Evolutionary conservation across 768 basidiomycete species (phyloP).

Genomic region (Sistotremastrum niveocremeum): DNA sequence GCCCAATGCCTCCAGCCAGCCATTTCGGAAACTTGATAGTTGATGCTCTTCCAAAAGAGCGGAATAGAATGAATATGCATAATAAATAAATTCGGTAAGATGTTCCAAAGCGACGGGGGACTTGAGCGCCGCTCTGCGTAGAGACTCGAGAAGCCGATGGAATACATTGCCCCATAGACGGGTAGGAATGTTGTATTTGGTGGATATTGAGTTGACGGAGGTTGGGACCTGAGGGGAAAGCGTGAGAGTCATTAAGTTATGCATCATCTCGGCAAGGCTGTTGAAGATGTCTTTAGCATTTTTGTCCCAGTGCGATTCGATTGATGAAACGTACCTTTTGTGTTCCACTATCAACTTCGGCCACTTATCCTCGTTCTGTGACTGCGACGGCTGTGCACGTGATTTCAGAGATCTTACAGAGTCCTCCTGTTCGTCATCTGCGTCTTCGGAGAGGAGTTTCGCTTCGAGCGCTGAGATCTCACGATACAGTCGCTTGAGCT

Average conservation of each 20-base stretch:
- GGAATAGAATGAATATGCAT: slow-evolving; percentile 89
- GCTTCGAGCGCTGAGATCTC: slow-evolving; percentile 69
- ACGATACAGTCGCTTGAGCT: slow-evolving; percentile 76
- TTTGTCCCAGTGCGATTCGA: slow-evolving; percentile 3
- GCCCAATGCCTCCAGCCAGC: slow-evolving; percentile 95
- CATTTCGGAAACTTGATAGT: slow-evolving; percentile 54
- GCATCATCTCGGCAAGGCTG: slow-evolving; percentile 84
- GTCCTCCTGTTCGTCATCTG: slow-evolving; percentile 36
- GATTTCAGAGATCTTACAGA: slow-evolving; percentile 22
- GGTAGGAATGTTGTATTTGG: slow-evolving; percentile 90
- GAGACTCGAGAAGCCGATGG: slow-evolving; percentile 78
- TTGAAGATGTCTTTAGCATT: slow-evolving; percentile 8
- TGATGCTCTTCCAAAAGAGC: slow-evolving; percentile 72
- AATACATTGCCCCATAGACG: slow-evolving; percentile 89
- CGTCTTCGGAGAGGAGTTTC: slow-evolving; percentile 51
- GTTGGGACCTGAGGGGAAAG: slow-evolving; percentile 80
- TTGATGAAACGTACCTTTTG: slow-evolving; percentile 50
- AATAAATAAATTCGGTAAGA: slow-evolving; percentile 89
- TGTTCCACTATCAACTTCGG: slow-evolving; percentile 60
- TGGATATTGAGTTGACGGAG: slow-evolving; percentile 78
- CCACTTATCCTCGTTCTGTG: slow-evolving; percentile 51
- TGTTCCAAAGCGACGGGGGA: slow-evolving; percentile 69
- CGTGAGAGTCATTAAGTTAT: slow-evolving; percentile 75
- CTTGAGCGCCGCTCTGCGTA: slow-evolving; percentile 71
- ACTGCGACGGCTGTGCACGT: slow-evolving; percentile 14